These are phyloP conservation scores for Collariella sp. DNA, from an alignment of 495 filamentous ascomycete genomes.

Conservation along the genomic window DNA sequence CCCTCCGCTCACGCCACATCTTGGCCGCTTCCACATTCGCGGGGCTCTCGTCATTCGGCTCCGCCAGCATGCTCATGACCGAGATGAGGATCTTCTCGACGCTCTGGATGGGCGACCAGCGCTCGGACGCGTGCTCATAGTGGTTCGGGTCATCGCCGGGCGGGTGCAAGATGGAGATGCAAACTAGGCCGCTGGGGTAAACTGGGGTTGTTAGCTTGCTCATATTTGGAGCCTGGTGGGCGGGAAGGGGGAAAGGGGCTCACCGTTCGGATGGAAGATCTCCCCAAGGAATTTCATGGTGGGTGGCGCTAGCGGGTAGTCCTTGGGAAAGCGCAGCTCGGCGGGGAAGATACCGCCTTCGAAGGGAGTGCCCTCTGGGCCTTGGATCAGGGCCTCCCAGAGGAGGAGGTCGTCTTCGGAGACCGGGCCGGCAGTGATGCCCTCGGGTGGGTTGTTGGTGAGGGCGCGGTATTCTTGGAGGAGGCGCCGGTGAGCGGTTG, in stretches of 20 bases:
- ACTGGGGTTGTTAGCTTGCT: conserved; percentile 58
- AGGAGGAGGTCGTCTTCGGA: conserved; percentile 91
- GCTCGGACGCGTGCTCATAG: conserved; percentile 92
- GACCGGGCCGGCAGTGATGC: conserved; percentile 90
- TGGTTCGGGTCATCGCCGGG: conserved; percentile 98
- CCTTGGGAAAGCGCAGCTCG: conserved; percentile 87
- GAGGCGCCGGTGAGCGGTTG: conserved; percentile 81
- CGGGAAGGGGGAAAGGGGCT: conserved; percentile 7
- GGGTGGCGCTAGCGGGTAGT: conserved; percentile 89
- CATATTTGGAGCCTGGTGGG: background rate
- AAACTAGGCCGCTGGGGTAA: conserved; percentile 84
- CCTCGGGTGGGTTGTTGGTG: conserved; percentile 71
- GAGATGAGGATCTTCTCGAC: conserved; percentile 97
- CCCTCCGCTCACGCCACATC: conserved; percentile 89
- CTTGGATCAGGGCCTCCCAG: conserved; percentile 96
- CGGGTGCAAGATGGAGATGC: conserved; percentile 95
- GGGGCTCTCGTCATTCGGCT: conserved; percentile 97
- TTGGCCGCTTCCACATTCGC: conserved; percentile 97
- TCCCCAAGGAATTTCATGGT: conserved; percentile 90
- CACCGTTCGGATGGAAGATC: conserved; percentile 96
- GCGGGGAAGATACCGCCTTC: conserved; percentile 92
- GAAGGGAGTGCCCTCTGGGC: conserved; percentile 90
- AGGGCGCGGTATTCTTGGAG: conserved; percentile 88
- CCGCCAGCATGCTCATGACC: conserved; percentile 98
- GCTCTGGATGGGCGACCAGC: conserved; percentile 93